Conservation (phyloP, 495 filamentous ascomycete species). For the Penicillium tannophilum region DNA sequence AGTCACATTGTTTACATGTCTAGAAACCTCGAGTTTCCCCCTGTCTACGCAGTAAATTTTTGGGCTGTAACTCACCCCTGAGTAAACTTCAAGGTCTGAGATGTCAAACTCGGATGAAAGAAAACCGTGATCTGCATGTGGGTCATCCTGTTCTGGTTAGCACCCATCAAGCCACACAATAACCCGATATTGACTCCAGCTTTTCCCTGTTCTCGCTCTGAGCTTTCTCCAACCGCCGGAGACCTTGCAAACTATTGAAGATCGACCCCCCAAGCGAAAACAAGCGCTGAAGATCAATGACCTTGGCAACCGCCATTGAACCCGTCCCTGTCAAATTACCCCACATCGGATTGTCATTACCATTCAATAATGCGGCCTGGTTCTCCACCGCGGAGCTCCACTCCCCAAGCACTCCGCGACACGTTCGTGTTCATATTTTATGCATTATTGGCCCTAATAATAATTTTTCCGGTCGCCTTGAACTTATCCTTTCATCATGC, state of each 20-base stretch:
- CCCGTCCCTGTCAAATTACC: slow-evolving; percentile 9
- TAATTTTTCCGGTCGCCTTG: background rate
- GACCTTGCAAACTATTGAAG: background rate
- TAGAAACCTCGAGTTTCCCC: no score
- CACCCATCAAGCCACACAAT: background rate
- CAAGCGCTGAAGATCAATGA: background rate
- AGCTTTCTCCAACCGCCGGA: background rate
- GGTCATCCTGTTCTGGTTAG: background rate
- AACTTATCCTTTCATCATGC: background rate
- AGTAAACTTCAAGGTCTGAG: background rate
- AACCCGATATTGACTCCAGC: background rate
- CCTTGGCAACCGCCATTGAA: slow-evolving; percentile 4
- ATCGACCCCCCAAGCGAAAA: background rate
- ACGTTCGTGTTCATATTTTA: background rate
- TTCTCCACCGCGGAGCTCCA: background rate
- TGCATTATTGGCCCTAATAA: background rate
- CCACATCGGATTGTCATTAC: slow-evolving; percentile 9
- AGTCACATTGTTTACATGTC: background rate
- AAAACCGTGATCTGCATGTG: background rate
- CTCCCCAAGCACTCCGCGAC: background rate
- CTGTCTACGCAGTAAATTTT: no score
- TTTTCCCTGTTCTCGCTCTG: background rate
- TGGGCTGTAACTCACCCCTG: background rate
- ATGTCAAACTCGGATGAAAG: background rate
- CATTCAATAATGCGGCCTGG: slow-evolving; percentile 15